A percentile compares a stretch with the other conserved stretches of the same genome.
phyloP scores from a whole-genome alignment of 164 flowering plant species.

The Tinospora cordifolia region DNA sequence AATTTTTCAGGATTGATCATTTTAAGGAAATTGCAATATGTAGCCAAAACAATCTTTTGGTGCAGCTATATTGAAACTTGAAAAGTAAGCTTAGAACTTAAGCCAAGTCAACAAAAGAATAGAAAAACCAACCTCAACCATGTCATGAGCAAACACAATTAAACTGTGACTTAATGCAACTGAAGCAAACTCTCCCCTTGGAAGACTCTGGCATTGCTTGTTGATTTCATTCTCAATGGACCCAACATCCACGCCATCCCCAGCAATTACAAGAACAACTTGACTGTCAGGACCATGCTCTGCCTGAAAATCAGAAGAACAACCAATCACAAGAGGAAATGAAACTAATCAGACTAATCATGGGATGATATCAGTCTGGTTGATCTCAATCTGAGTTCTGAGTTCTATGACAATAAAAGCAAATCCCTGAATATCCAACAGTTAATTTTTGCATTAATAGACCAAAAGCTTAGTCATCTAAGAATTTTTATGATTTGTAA shows the following conservation, averaged over 20 bases:
- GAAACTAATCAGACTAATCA: not conserved
- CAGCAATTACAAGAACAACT: constrained; percentile 88
- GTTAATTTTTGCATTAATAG: no score
- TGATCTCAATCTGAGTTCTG: no score
- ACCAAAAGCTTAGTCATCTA: no score
- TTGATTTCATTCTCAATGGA: constrained; percentile 69
- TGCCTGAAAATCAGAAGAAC: constrained; percentile 47
- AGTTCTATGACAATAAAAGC: no score
- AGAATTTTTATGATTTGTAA: no score
- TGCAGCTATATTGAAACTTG: not conserved
- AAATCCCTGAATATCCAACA: no score
- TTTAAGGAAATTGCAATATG: not conserved
- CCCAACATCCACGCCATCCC: constrained; percentile 63
- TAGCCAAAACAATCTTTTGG: not conserved
- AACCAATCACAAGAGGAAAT: not conserved
- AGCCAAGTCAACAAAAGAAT: not conserved
- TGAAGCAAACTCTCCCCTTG: constrained; percentile 74
- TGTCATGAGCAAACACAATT: constrained; percentile 69
- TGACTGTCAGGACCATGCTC: constrained; percentile 99
- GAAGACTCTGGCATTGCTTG: constrained; percentile 75
- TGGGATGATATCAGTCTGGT: not conserved
- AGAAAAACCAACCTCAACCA: constrained; percentile 64
- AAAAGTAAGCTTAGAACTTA: no score
- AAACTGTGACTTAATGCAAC: constrained; percentile 86
- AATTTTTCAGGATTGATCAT: no score